Evolutionary conservation across 257 asterid genomes (phyloP).

Genomic region (Sherardia arvensis): DNA sequence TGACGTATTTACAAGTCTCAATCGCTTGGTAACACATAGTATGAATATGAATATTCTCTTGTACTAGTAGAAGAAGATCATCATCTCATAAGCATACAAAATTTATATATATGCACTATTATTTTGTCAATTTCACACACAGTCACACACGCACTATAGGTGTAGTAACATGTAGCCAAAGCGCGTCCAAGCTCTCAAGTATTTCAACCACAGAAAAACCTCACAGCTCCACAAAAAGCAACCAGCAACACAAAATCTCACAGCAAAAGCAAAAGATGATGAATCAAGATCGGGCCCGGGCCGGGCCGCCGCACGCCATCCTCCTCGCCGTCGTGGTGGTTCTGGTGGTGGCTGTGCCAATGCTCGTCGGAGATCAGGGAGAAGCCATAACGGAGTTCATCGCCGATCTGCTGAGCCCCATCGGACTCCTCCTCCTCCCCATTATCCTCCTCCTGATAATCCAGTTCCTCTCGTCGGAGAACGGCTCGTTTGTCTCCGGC

Average conservation of each 20-base stretch:
- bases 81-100: too few relatives aligned
- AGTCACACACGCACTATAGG: background rate
- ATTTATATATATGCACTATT: background rate
- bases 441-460: slow-evolving; percentile 59
- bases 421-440: slow-evolving; percentile 77
- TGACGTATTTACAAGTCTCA: too few relatives aligned
- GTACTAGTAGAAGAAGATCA: background rate
- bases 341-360: slow-evolving; percentile 45
- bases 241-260: background rate
- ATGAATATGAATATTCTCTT: background rate
- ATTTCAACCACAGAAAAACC: background rate
- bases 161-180: background rate
- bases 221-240: background rate
- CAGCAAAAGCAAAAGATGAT: slow-evolving; percentile 28
- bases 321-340: slow-evolving; percentile 65
- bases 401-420: slow-evolving; percentile 67
- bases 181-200: background rate
- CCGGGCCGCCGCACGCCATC: slow-evolving; percentile 62
- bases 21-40: background rate
- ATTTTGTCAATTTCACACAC: background rate
- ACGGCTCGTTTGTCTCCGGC: slow-evolving; percentile 52
- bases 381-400: slow-evolving; percentile 77
- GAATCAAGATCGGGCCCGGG: slow-evolving; percentile 49
- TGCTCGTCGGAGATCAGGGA: slow-evolving; percentile 66
- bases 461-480: slow-evolving; percentile 78